Percentiles rank a stretch among this genome's conserved stretches.
These are phyloP conservation scores for Chrysosphaeria jannelii DNA, from an alignment of 2,329 filamentous ascomycete species.

Conservation along the genomic window DNA sequence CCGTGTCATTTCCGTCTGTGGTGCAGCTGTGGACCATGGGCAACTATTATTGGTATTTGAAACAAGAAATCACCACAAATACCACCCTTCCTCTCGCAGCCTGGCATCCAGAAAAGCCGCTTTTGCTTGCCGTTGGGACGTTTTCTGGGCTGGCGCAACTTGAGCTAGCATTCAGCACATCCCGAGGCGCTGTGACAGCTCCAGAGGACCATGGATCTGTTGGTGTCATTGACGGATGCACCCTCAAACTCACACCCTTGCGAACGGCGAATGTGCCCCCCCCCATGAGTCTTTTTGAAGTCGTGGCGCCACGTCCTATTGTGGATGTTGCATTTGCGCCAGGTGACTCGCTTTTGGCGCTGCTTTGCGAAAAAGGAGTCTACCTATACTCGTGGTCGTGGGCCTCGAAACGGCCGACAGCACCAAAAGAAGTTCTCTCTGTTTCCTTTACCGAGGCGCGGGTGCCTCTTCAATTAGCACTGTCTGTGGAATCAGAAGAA, in stretches of 20 bases:
- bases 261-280: constrained; percentile 64
- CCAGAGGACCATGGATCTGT: constrained; percentile 55
- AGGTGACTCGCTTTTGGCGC: constrained; percentile 32
- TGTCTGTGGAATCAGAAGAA: no score
- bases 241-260: constrained; percentile 60
- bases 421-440: constrained; percentile 11
- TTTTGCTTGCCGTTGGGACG: no score
- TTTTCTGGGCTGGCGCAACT: no score
- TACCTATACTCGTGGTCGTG: constrained; percentile 43
- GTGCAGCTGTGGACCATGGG: constrained; percentile 92
- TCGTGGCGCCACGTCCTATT: constrained; percentile 28
- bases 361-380: constrained; percentile 36
- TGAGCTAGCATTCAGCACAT: constrained; percentile 37
- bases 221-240: constrained; percentile 56
- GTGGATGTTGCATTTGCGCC: constrained; percentile 48
- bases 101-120: constrained; percentile 74
- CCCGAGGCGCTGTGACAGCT: constrained; percentile 35
- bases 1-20: constrained; percentile 41
- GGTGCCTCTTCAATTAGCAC: constrained; percentile 11
- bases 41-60: constrained; percentile 96
- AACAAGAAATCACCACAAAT: constrained; percentile 42
- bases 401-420: constrained; percentile 19
- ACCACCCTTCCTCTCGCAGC: constrained; percentile 2
- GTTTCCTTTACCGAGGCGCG: not conserved
- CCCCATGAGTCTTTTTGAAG: constrained; percentile 63